Evolutionary conservation across 805 yeast species (phyloP), one percentile per base, ranked within the genome.

Genomic region (Zygosaccharomyces pseudorouxii): DNA sequence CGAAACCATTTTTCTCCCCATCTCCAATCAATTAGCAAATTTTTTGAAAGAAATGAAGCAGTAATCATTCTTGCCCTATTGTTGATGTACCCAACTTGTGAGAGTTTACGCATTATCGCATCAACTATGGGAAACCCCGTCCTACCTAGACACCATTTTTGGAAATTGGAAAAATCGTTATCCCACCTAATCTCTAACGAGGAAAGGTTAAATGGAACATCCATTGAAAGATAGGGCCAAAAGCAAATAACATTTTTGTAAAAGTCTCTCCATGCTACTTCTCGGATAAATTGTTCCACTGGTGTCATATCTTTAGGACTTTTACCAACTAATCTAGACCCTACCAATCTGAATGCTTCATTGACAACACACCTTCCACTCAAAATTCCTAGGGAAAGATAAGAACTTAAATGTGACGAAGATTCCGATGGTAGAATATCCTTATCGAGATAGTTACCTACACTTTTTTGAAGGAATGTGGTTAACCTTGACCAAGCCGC

Each of bases 121-220:
- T 79, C 84, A 3, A 79, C 75, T 9, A 79, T 69, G 0, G 84
- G 83, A 43, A 68, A 70, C 1, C 84, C 84, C 0, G 84, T 79
- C 18, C 59, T 59, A 0, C 84, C 84, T 20, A 67, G 56, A 50
- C 79, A 73, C 84, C 84, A 79, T 18, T 68, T 69, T 19, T 68
- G 65, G 56, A 74, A 79, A 18, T 68, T 66, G 6, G 64, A 70
- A 2, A 56, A 53, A 48, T 72, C 72, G 46, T 74, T 65, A 38
- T 72, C 76, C 78, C 78, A 75, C 18, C 65, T 58, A 10, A 78
- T 42, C 10, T 68, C 73, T 14, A 69, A 55, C 20, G 71, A 67
- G 40, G 72, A 73, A 40, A 76, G 64, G 47, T 73, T 74, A 56
- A 71, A 75, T 1, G 82, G 82, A 43, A 69, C 56, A 55, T 67